Conservation (phyloP, 495 filamentous ascomycete genomes). For the Pyrenopolyporus hunteri region DNA sequence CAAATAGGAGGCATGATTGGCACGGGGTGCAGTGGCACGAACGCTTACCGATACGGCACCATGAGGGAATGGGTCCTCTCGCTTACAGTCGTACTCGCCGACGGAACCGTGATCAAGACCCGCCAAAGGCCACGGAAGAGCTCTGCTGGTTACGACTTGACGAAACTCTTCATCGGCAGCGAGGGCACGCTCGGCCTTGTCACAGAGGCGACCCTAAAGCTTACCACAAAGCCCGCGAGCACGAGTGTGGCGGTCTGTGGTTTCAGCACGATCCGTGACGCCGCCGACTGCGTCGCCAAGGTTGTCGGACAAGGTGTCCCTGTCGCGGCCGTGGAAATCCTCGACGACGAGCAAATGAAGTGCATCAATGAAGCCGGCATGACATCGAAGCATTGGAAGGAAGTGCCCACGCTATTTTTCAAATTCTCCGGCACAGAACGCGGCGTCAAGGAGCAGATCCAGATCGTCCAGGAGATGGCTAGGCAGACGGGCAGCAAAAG, state of each 20-base stretch:
- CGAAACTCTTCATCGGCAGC: conserved; percentile 84
- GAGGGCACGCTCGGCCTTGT: conserved; percentile 91
- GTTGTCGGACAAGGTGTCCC: conserved; percentile 82
- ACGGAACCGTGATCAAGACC: conserved; percentile 92
- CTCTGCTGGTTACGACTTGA: conserved; percentile 87
- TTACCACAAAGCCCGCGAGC: conserved; percentile 76
- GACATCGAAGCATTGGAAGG: conserved; percentile 74
- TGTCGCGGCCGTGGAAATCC: conserved; percentile 86
- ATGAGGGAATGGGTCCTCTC: conserved; percentile 97
- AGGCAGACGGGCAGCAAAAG: conserved; percentile 63
- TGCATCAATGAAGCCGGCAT: conserved; percentile 83
- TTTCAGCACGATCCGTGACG: conserved; percentile 77
- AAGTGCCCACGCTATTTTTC: conserved; percentile 89
- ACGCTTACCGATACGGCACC: conserved; percentile 91
- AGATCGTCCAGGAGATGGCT: conserved; percentile 71
- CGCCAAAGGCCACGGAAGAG: conserved; percentile 77
- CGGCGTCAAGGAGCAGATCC: conserved; percentile 83
- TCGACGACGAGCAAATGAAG: conserved; percentile 94
- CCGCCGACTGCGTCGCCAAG: conserved; percentile 79
- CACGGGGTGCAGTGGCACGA: conserved; percentile 91
- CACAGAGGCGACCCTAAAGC: conserved; percentile 84
- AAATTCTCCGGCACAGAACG: conserved; percentile 83
- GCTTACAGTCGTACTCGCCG: conserved; percentile 89
- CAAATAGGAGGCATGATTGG: conserved; percentile 97
- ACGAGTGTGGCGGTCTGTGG: conserved; percentile 84